Percentiles rank a stretch among this genome's conserved stretches.
Evolutionary conservation across 805 yeast genomes (phyloP).

Genomic region (Barnettozyma californica): DNA sequence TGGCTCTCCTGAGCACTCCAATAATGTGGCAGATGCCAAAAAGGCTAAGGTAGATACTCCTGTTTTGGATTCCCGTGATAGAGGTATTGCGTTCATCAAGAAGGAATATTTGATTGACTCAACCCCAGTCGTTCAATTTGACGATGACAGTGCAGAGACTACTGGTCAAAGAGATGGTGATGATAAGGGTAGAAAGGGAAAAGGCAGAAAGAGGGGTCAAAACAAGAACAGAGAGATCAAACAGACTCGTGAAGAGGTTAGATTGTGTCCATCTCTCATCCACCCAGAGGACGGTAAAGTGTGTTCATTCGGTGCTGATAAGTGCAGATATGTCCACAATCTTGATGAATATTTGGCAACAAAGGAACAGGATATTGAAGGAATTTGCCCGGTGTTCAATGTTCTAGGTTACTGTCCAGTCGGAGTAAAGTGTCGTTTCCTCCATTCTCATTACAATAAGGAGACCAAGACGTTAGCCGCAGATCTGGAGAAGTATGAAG

Average conservation of each 20-base stretch:
- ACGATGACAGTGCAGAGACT: constrained; percentile 45
- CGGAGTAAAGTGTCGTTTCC: constrained; percentile 91
- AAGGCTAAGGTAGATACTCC: constrained; percentile 11
- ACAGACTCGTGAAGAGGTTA: constrained; percentile 58
- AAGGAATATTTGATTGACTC: constrained; percentile 52
- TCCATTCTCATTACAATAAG: constrained; percentile 58
- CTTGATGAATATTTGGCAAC: constrained; percentile 52
- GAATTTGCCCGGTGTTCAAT: constrained; percentile 77
- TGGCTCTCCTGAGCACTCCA: constrained; percentile 12
- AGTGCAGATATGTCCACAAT: constrained; percentile 78
- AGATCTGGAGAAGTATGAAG: constrained; percentile 37
- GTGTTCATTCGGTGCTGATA: constrained; percentile 63
- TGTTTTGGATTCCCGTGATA: not conserved
- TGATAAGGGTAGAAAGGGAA: constrained; percentile 35
- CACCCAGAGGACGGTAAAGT: constrained; percentile 43
- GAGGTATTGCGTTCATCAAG: constrained; percentile 73
- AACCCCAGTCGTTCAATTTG: constrained; percentile 21
- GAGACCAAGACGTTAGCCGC: constrained; percentile 38
- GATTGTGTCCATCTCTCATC: constrained; percentile 58
- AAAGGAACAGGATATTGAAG: constrained; percentile 70
- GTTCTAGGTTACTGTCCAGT: constrained; percentile 88
- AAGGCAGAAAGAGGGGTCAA: constrained; percentile 60
- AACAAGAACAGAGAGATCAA: constrained; percentile 75
- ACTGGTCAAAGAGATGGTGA: constrained; percentile 32
- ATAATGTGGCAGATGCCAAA: constrained; percentile 8